A percentile compares a stretch with the other conserved stretches of the same genome.
These are phyloP conservation scores for Nissolia schottii DNA, from an alignment of 306 rosid genomes.

Conservation along the genomic window DNA sequence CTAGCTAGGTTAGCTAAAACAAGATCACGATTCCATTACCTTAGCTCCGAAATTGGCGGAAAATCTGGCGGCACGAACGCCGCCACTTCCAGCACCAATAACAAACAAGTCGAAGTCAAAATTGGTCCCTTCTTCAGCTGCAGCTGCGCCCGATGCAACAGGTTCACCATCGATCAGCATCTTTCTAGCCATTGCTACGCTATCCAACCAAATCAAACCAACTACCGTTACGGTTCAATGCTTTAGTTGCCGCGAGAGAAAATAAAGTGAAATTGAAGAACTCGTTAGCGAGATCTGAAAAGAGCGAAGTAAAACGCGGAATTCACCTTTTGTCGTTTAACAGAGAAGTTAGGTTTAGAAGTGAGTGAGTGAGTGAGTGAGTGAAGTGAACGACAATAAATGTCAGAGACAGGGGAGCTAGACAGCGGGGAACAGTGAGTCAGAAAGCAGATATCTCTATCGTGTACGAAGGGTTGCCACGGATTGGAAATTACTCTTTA, in stretches of 20 bases:
- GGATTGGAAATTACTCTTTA: too few species aligned
- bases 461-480: too few species aligned
- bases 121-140: slow-evolving; percentile 35
- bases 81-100: slow-evolving; percentile 98
- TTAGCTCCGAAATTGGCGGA: slow-evolving; percentile 83
- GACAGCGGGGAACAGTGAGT: too few species aligned
- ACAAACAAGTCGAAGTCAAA: slow-evolving; percentile 84
- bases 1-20: not conserved
- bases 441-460: too few species aligned
- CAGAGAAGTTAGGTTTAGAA: too few species aligned
- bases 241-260: too few species aligned
- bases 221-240: not conserved
- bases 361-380: too few species aligned
- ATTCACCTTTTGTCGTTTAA: too few species aligned
- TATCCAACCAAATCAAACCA: slow-evolving; percentile 1
- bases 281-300: too few species aligned
- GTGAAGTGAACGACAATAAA: too few species aligned
- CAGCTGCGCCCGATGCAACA: slow-evolving; percentile 37
- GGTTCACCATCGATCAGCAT: slow-evolving; percentile 71
- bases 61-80: slow-evolving; percentile 93
- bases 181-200: slow-evolving; percentile 73
- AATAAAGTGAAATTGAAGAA: not conserved
- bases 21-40: slow-evolving; percentile 35
- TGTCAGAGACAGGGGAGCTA: too few species aligned
- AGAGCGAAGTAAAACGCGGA: too few species aligned